These are phyloP conservation scores for Lodderomyces margitis DNA, from an alignment of 1,139 yeast species.

Conservation along the genomic window DNA sequence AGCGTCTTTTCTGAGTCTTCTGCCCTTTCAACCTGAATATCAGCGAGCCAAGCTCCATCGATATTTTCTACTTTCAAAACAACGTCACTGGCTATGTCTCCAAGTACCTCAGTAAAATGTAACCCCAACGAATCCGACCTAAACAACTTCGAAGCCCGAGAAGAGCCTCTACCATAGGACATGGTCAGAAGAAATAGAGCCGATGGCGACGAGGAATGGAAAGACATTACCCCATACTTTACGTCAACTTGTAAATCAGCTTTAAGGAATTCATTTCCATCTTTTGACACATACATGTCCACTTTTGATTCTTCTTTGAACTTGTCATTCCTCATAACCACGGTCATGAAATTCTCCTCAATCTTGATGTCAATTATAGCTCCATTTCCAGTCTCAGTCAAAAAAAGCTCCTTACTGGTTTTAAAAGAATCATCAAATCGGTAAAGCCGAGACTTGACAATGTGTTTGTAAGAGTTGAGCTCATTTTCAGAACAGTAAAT, in stretches of 20 bases:
- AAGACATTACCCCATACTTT: conserved; percentile 43
- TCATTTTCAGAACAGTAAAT: conserved; percentile 50
- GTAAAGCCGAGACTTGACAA: conserved; percentile 41
- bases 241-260: conserved; percentile 52
- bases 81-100: conserved; percentile 41
- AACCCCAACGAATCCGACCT: conserved; percentile 66
- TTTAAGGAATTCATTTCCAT: conserved; percentile 49
- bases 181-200: conserved; percentile 55
- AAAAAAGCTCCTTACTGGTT: conserved; percentile 24
- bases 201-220: conserved; percentile 55
- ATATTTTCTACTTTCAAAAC: conserved; percentile 56
- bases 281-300: conserved; percentile 55
- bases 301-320: conserved; percentile 41
- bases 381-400: conserved; percentile 31
- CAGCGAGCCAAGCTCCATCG: conserved; percentile 73
- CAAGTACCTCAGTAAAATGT: conserved; percentile 47
- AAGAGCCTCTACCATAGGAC: conserved; percentile 24
- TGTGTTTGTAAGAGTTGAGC: conserved; percentile 43
- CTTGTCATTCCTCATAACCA: conserved; percentile 49
- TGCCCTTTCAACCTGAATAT: conserved; percentile 24
- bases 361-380: conserved; percentile 47
- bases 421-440: conserved; percentile 57
- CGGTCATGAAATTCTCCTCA: conserved; percentile 52
- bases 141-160: conserved; percentile 38
- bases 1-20: conserved; percentile 21